These are phyloP conservation scores for Zopfochytrium polystomum DNA, from an alignment of 371 early-diverging fungal genomes.

Conservation along the genomic window DNA sequence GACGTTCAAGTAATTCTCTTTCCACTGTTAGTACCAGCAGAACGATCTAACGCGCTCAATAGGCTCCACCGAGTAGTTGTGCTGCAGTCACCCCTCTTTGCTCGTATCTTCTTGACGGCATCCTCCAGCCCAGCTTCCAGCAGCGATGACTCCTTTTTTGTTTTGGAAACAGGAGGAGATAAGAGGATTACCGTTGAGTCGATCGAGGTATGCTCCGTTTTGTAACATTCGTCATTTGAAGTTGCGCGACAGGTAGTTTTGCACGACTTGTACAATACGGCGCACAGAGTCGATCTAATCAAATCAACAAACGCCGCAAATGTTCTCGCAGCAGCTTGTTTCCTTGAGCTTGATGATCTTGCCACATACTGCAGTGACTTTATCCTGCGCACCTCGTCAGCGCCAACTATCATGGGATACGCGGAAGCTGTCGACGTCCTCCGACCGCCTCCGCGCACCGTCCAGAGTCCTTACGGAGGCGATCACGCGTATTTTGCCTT, in stretches of 20 bases:
- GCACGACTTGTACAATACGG: conserved; percentile 30
- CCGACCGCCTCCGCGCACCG: conserved; percentile 9
- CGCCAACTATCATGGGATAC: conserved; percentile 16
- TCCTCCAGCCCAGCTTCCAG: conserved; percentile 1
- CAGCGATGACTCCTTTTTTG: conserved; percentile 13
- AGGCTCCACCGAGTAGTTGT: conserved; percentile 32
- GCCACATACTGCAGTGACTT: conserved; percentile 20
- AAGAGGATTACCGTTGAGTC: conserved; percentile 23
- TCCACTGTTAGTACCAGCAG: neutral
- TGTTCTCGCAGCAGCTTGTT: conserved; percentile 39
- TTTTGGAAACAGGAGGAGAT: conserved; percentile 25
- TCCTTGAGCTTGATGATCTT: conserved; percentile 32
- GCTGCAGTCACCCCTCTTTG: conserved; percentile 32
- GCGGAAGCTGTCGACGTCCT: conserved; percentile 20
- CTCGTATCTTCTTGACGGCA: conserved; percentile 15
- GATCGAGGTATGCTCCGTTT: conserved; percentile 20
- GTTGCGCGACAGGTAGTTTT: conserved; percentile 19
- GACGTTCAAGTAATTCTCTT: conserved; percentile 16
- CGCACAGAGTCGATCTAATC: conserved; percentile 11
- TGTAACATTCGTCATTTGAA: neutral
- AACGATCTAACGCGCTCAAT: neutral
- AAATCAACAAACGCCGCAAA: conserved; percentile 11
- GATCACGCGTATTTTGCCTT: conserved; percentile 22
- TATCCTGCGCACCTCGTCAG: conserved; percentile 17
- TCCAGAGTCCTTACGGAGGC: neutral